Base-by-base conservation (phyloP, 2,329 filamentous ascomycete species). In the Domatiomyces globalis region DNA sequence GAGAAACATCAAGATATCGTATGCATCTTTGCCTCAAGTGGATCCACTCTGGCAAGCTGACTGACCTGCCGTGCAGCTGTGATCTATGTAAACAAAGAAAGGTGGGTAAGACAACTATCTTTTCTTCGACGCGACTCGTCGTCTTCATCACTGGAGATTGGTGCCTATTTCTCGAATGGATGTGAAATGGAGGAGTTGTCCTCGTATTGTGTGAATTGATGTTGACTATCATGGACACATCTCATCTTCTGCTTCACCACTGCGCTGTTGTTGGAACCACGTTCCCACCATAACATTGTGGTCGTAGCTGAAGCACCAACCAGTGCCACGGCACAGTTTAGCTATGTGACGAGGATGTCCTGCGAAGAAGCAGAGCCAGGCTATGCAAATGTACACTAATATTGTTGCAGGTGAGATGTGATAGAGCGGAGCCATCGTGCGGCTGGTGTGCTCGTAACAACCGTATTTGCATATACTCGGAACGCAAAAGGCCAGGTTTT, bases 371-470 rank as follows among this genome's bases (percentile, higher is more conserved):
- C n/a, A n/a, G n/a, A n/a, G n/a, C n/a, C 22, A 25, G 22, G 22
- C 22, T 25, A 6, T 25, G 22, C 22, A 25, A 4, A 25, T 25
- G 22, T 25, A 25, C 6, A 25, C 22, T 25, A 25, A 25, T 25
- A 25, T 25, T 18, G 8, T 19, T 9, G 44, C 22, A 22, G 27
- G 50, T 52, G 22, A 58, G 49, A 54, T 53, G 55, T 53, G 70
- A 79, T 59, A 72, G 76, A 50, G 70, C 72, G 33, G 75, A 79
- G 58, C 76, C 76, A 1, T 75, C 74, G 18, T 85, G 82, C 66
- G 81, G 81, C 25, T 85, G 82, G 82, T 86, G 82, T 64, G 67
- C 78, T 45, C 77, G 81, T 48, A 84, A 85, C 65, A 75, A 76
- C 52, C 78, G 83, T 55, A 58, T 72, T 46, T 85, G 82, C 63